A percentile compares a stretch with the other conserved stretches of the same genome.
phyloP scores from a whole-genome alignment of 139 green algal genomes.

The Haematococcus lacustris region DNA sequence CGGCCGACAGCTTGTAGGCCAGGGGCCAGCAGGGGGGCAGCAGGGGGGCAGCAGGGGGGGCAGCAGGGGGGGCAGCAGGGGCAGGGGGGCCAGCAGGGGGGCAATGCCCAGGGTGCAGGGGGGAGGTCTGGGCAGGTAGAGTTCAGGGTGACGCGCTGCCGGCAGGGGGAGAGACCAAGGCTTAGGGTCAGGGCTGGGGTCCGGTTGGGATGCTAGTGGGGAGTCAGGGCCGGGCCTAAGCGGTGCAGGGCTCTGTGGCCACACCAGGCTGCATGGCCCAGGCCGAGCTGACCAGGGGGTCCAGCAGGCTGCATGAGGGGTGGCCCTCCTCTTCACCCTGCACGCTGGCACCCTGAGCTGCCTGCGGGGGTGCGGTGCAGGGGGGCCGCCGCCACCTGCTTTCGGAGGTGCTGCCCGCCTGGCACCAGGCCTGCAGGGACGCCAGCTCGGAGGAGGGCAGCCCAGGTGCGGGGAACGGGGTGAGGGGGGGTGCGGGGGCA shows the following conservation, averaged over 20 bases:
- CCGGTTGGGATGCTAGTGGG: too few species aligned
- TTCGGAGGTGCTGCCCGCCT: slow-evolving; percentile 18
- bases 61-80: neutral
- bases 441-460: too few species aligned
- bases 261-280: neutral
- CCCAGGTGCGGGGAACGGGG: too few species aligned
- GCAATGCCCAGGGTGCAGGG: too few species aligned
- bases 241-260: neutral
- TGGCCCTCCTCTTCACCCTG: neutral
- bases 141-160: too few species aligned
- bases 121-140: too few species aligned
- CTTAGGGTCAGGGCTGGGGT: too few species aligned
- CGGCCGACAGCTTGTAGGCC: neutral
- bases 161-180: too few species aligned
- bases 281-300: neutral
- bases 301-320: neutral
- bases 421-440: slow-evolving; percentile 26
- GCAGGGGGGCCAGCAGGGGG: neutral
- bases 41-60: neutral
- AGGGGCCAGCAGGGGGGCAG: too few species aligned
- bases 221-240: too few species aligned
- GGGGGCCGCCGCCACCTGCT: slow-evolving; percentile 12
- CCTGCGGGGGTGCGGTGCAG: slow-evolving; percentile 3
- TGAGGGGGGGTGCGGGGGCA: too few species aligned
- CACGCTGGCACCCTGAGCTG: neutral